A percentile compares a stretch with the other conserved stretches of the same genome.
phyloP scores from a whole-genome alignment of 192 early-diverging fungal species.

The Gorgonomyces haynaldii region DNA sequence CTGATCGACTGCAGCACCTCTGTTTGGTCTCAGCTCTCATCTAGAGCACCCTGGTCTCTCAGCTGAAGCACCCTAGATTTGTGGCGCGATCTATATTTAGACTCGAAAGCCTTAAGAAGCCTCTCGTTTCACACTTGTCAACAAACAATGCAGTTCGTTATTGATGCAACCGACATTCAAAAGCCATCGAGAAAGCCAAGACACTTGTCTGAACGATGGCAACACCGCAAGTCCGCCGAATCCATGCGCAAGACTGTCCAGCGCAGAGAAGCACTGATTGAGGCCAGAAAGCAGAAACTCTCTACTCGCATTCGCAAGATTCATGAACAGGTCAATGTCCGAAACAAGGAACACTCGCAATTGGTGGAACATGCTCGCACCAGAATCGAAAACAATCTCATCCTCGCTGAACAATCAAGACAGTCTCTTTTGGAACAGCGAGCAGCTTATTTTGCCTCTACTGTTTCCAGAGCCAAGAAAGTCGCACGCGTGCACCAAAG shows the following conservation, averaged over 20 bases:
- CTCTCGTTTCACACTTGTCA: not conserved
- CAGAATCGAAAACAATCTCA: conserved; percentile 15
- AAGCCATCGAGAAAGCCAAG: conserved; percentile 3
- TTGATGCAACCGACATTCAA: not conserved
- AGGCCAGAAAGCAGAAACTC: conserved; percentile 25
- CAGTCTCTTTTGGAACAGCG: conserved; percentile 17
- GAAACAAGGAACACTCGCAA: conserved; percentile 5
- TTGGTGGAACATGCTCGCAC: not conserved
- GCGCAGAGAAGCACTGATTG: conserved; percentile 27
- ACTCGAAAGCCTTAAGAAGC: conserved; percentile 2
- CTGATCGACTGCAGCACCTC: no score
- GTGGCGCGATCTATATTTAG: no score
- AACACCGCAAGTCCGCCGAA: not conserved
- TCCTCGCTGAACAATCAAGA: conserved; percentile 23
- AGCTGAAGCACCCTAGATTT: no score
- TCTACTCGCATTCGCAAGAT: conserved; percentile 18
- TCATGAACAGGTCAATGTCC: conserved; percentile 14
- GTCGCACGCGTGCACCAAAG: conserved; percentile 1
- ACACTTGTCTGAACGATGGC: not conserved
- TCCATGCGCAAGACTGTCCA: not conserved
- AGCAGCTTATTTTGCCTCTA: conserved; percentile 12
- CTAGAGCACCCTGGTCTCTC: no score
- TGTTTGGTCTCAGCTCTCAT: no score
- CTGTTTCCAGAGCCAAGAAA: conserved; percentile 10
- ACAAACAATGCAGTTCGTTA: not conserved